Conservation (phyloP, 495 filamentous ascomycete genomes). For the Corynascus novoguineensis region DNA sequence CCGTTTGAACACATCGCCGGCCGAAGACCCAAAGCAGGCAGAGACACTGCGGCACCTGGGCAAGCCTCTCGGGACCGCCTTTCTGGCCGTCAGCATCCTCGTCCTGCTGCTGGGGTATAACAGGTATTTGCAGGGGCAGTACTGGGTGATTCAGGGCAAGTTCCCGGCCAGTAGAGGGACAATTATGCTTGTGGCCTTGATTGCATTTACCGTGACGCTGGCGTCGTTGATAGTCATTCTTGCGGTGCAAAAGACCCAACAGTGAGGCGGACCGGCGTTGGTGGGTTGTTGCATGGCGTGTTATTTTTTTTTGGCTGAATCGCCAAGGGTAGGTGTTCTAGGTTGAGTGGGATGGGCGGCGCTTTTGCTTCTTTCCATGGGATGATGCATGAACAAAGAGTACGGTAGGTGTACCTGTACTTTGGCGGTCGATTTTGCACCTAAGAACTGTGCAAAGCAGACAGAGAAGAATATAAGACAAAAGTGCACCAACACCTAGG, state of each 20-base stretch:
- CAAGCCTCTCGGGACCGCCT: slow-evolving; percentile 90
- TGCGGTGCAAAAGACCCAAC: slow-evolving; percentile 51
- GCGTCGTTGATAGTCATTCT: slow-evolving; percentile 66
- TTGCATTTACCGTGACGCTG: slow-evolving; percentile 66
- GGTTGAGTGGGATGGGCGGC: no score
- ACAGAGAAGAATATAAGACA: no score
- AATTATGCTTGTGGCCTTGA: slow-evolving; percentile 66
- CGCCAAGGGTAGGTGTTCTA: not conserved
- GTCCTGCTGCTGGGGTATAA: slow-evolving; percentile 76
- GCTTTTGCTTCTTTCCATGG: no score
- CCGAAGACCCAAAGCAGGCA: slow-evolving; percentile 27
- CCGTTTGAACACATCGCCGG: slow-evolving; percentile 71
- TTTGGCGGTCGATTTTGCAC: no score
- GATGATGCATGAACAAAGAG: no score
- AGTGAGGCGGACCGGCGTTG: not conserved
- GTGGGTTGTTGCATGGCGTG: not conserved
- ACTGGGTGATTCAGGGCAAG: slow-evolving; percentile 90
- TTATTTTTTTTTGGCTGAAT: not conserved
- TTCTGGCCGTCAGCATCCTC: slow-evolving; percentile 80
- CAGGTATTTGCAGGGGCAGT: slow-evolving; percentile 57
- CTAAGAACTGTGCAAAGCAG: no score
- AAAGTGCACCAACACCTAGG: no score
- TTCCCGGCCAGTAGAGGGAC: slow-evolving; percentile 90
- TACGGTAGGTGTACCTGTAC: no score
- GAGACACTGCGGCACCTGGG: slow-evolving; percentile 67